phyloP scores from a whole-genome alignment of 768 basidiomycete genomes.

The Leccinellum luteum region DNA sequence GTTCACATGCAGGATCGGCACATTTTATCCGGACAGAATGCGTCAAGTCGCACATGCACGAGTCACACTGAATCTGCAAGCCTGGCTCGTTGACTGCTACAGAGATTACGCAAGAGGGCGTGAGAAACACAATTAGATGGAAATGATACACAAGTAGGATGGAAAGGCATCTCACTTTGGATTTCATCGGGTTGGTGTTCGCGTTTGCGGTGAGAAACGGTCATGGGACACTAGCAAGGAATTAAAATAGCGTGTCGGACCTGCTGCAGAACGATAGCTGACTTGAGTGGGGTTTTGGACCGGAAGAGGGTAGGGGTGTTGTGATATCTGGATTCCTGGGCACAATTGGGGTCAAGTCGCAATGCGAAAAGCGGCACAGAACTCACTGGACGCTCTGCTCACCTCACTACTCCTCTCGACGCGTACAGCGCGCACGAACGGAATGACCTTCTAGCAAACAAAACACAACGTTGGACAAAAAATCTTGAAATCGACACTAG shows the following conservation, averaged over 20 bases:
- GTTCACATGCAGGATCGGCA: conserved; percentile 74
- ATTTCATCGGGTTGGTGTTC: conserved; percentile 64
- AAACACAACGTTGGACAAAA: background rate
- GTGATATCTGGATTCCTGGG: background rate
- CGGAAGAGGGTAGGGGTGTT: background rate
- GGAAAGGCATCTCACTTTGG: conserved; percentile 44
- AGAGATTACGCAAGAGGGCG: conserved; percentile 28
- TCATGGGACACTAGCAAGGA: conserved; percentile 39
- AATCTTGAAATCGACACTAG: background rate
- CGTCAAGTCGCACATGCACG: conserved; percentile 84
- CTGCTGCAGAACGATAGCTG: background rate
- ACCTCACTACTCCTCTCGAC: background rate
- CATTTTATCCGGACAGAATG: conserved; percentile 98
- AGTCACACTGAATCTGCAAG: conserved; percentile 79
- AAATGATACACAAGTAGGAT: background rate
- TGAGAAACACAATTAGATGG: conserved; percentile 24
- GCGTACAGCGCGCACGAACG: background rate
- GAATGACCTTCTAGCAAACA: background rate
- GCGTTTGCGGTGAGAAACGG: conserved; percentile 64
- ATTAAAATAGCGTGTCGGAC: background rate
- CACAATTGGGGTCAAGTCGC: background rate
- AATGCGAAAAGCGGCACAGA: background rate
- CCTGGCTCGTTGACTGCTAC: conserved; percentile 79
- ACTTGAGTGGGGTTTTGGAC: background rate
- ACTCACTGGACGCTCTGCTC: background rate